Conservation (phyloP, 495 filamentous ascomycete genomes). For the Jackrogersella multiformis region DNA sequence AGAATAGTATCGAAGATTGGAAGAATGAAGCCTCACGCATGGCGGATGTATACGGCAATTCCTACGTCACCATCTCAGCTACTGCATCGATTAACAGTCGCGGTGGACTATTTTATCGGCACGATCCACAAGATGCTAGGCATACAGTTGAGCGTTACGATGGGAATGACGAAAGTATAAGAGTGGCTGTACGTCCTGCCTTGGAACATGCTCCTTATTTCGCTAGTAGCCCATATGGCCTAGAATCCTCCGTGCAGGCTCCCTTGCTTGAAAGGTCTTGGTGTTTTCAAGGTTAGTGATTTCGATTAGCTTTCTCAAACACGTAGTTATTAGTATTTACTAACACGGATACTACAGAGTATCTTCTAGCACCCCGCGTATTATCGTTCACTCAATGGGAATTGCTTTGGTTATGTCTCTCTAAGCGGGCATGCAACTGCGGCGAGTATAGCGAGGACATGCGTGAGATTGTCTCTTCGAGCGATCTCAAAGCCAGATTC, state of each 20-base stretch:
- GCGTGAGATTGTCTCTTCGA: constrained; percentile 11
- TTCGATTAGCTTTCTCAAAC: not conserved
- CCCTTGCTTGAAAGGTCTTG: constrained; percentile 23
- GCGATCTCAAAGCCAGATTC: constrained; percentile 25
- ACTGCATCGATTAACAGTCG: constrained; percentile 13
- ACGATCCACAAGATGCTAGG: constrained; percentile 3
- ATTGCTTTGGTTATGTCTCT: constrained; percentile 23
- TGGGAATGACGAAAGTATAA: not conserved
- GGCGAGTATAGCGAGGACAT: constrained; percentile 24
- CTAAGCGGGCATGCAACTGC: constrained; percentile 11
- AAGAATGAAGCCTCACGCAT: constrained; percentile 34
- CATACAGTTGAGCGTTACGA: constrained; percentile 9
- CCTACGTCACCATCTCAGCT: constrained; percentile 31
- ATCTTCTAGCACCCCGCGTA: constrained; percentile 27
- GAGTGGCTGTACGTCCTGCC: constrained; percentile 16
- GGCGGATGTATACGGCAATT: constrained; percentile 42
- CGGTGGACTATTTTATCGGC: constrained; percentile 23
- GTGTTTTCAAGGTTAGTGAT: constrained; percentile 28
- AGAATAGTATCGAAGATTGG: constrained; percentile 44
- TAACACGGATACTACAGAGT: constrained; percentile 13
- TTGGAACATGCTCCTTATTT: constrained; percentile 25
- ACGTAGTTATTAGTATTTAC: not conserved
- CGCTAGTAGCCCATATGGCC: constrained; percentile 9
- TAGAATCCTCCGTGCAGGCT: constrained; percentile 7
- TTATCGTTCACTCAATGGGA: constrained; percentile 29